phyloP scores from a whole-genome alignment of 2,329 filamentous ascomycete species.

The Calonectria leucothoes region DNA sequence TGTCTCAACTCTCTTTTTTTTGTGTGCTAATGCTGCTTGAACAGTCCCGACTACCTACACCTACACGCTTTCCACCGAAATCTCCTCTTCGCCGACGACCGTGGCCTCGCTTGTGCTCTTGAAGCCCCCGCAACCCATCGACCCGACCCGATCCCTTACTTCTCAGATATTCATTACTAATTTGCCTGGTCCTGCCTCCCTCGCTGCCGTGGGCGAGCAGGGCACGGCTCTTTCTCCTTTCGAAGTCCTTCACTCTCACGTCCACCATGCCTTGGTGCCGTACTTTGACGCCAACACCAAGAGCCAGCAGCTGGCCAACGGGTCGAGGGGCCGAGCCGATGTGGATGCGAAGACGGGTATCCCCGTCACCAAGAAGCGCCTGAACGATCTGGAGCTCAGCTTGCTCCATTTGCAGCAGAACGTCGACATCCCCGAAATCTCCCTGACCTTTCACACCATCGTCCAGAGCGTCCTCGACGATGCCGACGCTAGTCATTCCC shows the following conservation, averaged over 20 bases:
- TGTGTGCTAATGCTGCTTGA: conserved; percentile 23
- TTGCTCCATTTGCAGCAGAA: conserved; percentile 95
- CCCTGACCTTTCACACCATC: conserved; percentile 86
- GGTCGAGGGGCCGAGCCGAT: conserved; percentile 79
- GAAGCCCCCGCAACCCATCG: conserved; percentile 90
- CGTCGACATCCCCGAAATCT: conserved; percentile 94
- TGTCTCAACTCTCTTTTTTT: conserved; percentile 7
- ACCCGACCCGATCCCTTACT: conserved; percentile 83
- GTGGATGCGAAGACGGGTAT: conserved; percentile 94
- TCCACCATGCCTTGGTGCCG: conserved; percentile 91
- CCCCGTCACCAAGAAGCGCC: conserved; percentile 95
- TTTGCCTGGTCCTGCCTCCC: conserved; percentile 82
- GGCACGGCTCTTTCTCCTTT: conserved; percentile 83
- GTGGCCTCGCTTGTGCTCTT: conserved; percentile 88
- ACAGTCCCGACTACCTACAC: conserved; percentile 68
- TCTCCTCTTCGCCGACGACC: conserved; percentile 83
- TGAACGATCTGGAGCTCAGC: conserved; percentile 92
- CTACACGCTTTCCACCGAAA: conserved; percentile 85
- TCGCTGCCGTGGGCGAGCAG: conserved; percentile 76
- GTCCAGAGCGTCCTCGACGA: conserved; percentile 88
- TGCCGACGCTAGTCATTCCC: conserved; percentile 73
- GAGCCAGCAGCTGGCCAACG: conserved; percentile 75
- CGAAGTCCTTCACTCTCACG: conserved; percentile 90
- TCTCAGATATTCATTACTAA: conserved; percentile 95
- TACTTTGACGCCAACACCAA: conserved; percentile 98